phyloP scores from a whole-genome alignment of 2,329 filamentous ascomycete species.

The Aspergillus sclerotialis region DNA sequence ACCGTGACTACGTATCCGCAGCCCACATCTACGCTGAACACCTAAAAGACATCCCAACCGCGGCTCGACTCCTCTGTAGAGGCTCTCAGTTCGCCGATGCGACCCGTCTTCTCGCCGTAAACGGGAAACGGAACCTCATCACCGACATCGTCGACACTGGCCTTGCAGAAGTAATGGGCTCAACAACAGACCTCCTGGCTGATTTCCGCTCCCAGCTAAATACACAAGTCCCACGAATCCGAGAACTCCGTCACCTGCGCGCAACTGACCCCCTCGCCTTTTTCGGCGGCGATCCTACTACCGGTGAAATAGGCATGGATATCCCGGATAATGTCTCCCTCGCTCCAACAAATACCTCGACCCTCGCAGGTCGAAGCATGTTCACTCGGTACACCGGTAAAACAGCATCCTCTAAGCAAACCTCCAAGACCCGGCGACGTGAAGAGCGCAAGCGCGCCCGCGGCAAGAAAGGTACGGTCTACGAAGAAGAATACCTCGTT shows the following conservation, averaged over 20 bases:
- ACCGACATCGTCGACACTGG: constrained; percentile 65
- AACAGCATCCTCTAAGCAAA: constrained; percentile 56
- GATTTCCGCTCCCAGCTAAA: constrained; percentile 82
- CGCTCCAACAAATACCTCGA: constrained; percentile 76
- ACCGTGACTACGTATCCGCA: constrained; percentile 74
- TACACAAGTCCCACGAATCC: constrained; percentile 78
- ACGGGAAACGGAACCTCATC: constrained; percentile 57
- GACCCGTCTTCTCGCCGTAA: constrained; percentile 65
- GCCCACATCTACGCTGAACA: constrained; percentile 77
- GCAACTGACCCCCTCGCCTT: constrained; percentile 79
- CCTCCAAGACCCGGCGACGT: constrained; percentile 76
- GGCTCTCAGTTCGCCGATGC: constrained; percentile 84
- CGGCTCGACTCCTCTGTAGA: constrained; percentile 74
- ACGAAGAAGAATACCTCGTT: constrained; percentile 95
- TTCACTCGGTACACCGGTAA: constrained; percentile 77
- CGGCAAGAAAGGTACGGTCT: constrained; percentile 93
- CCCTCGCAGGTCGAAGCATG: constrained; percentile 68
- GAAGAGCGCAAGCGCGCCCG: constrained; percentile 93
- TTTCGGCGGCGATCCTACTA: constrained; percentile 67
- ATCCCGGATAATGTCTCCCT: constrained; percentile 89
- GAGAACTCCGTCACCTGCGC: constrained; percentile 74
- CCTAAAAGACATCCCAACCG: constrained; percentile 62
- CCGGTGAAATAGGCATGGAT: constrained; percentile 52
- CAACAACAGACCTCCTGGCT: constrained; percentile 82
- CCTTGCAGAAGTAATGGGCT: constrained; percentile 71